These are phyloP conservation scores for Debaryomycetaceae sp. DNA, from an alignment of 1,139 yeast species.

Conservation along the genomic window DNA sequence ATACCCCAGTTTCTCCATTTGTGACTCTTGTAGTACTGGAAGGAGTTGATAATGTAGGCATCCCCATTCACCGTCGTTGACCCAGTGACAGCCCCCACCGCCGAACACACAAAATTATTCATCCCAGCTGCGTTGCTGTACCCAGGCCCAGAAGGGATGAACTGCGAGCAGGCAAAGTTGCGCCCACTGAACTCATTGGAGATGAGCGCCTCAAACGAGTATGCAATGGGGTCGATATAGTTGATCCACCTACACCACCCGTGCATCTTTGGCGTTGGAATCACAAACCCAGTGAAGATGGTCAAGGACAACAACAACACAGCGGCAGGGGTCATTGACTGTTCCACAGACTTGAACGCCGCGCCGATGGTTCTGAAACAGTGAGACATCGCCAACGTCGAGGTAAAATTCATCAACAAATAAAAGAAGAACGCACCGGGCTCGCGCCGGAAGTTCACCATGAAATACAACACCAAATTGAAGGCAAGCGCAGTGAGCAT, in stretches of 20 bases:
- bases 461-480: slow-evolving; percentile 60
- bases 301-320: slow-evolving; percentile 55
- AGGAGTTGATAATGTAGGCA: slow-evolving; percentile 44
- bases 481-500: slow-evolving; percentile 50
- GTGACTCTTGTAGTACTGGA: slow-evolving; percentile 49
- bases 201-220: slow-evolving; percentile 66
- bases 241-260: slow-evolving; percentile 83
- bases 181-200: slow-evolving; percentile 54
- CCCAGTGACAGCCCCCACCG: slow-evolving; percentile 65
- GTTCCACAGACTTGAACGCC: slow-evolving; percentile 51
- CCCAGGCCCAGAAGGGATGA: slow-evolving; percentile 21
- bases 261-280: slow-evolving; percentile 63
- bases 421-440: slow-evolving; percentile 71
- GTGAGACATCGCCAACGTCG: slow-evolving; percentile 66
- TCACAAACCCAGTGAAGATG: slow-evolving; percentile 74
- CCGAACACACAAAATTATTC: slow-evolving; percentile 48
- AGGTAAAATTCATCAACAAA: slow-evolving; percentile 46
- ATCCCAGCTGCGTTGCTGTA: slow-evolving; percentile 28
- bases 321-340: slow-evolving; percentile 73
- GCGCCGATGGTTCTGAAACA: slow-evolving; percentile 72
- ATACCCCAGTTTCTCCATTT: slow-evolving; percentile 88
- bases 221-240: slow-evolving; percentile 67
- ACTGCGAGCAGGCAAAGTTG: slow-evolving; percentile 33
- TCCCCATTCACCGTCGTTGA: slow-evolving; percentile 52
- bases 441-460: slow-evolving; percentile 60